Evolutionary conservation across 2,329 filamentous ascomycete genomes (phyloP), one percentile per base, ranked within the genome.

Genomic region (Fusarium anthophilum): DNA sequence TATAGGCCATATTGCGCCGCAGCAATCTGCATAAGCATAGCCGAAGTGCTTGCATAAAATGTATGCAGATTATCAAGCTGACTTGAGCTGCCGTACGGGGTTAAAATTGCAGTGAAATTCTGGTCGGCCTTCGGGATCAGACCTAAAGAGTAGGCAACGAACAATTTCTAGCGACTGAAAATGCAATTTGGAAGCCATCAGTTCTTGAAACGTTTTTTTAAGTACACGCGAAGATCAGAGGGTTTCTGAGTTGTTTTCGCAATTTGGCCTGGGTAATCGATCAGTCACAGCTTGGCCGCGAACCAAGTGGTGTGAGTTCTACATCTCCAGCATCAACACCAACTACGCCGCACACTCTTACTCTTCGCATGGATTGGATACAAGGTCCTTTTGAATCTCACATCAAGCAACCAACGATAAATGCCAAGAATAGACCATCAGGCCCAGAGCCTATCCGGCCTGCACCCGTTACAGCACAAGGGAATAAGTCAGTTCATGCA

Each of bases 401-500:
- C 11, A 12, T 48, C 38, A 28, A 55, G n/a, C 24, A 30, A 37
- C 37, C 48, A 60, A 45, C 38, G 48, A 28, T 9, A 26, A 30
- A 47, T 44, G 18, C 26, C n/a, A 51, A 55, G 24, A 50, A 53
- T 24, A 58, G 39, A 22, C 39, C 55, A 14, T 32, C 24, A 28
- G 44, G 44, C 22, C 17, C 38, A 35, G 30, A 55, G 20, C 60
- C 60, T 73, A 73, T 62, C 44, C 45, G 54, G 37, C 54, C n/a
- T 17, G n/a, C 30, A 5, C 47, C 51, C 14, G 37, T 13, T 12
- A 47, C 38, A 3, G 8, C 60, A 39, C 22, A 7, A 54, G 48
- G 38, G 17, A 30, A n/a, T 17, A 50, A 55, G 38, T 60, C 44
- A 54, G 54, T 53, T 74, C 66, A 74, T 74, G 66, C 54, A 72